Base-by-base conservation (phyloP, 2,329 filamentous ascomycete genomes). In the Rhinocladiella similis region DNA sequence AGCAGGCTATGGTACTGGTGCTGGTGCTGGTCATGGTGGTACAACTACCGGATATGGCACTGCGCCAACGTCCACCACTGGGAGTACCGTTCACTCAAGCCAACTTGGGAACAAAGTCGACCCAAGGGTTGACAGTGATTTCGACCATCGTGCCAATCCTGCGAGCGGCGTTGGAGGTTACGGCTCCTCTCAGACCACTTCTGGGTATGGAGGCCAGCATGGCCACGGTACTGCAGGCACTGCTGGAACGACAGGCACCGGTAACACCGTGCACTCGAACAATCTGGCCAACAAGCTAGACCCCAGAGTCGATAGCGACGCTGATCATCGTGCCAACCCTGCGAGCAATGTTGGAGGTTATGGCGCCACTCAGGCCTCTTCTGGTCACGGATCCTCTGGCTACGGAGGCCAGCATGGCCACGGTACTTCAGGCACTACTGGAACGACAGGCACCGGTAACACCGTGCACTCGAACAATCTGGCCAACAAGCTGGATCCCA, bases 261-360 rank as follows among this genome's bases (percentile, higher is more conserved):
- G 33, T 29, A 56, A 54, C 12, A 55, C 59, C 35, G 38, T 63
- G 19, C 49, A 53, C 27, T 33, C 54, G 25, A 54, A 72, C 7
- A 73, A 75, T 46, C 6, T 72, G 10, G 70, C 72, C n/a, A 83
- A 83, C 67, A 76, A 78, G 50, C 18, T 59, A 4, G 60, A 63
- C 25, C 63, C 63, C 22, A 48, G 62, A 6, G 58, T 64, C 19
- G 65, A 72, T 53, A 68, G 61, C 41, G 67, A 69, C 53, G 60
- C 50, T 35, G 57, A 60, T 42, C 35, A 50, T 38, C 14, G 56
- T 22, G 36, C 45, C 22, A 52, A 56, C 36, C 56, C 53, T 20
- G 9, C 46, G 41, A 25, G 47, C 7, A 16, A 29, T 9, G 43
- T 43, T 0, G 59, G 59, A 45, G 61, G 62, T 35, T 56, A 56